A percentile compares a stretch with the other conserved stretches of the same genome.
Evolutionary conservation across 2,329 filamentous ascomycete genomes (phyloP).

Genomic region (Aspergillus puulaauensis): DNA sequence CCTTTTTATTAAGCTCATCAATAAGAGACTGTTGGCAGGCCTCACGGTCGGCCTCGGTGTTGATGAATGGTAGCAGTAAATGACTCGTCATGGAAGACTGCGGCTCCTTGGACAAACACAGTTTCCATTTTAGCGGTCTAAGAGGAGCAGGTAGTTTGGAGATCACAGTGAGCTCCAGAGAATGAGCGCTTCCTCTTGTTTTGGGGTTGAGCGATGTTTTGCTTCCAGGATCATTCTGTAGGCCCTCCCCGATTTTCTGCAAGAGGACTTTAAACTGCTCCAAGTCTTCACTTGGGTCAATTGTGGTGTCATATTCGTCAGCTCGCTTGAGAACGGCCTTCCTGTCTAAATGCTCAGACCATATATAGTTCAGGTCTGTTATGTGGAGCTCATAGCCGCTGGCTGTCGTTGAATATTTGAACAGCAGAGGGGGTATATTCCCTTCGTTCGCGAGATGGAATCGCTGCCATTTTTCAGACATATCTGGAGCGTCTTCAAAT

Average conservation of each 20-base stretch:
- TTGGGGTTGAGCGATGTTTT: constrained; percentile 30
- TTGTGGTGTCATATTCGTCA: constrained; percentile 51
- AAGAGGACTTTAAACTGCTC: constrained; percentile 58
- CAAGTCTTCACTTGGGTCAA: constrained; percentile 59
- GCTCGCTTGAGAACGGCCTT: constrained; percentile 51
- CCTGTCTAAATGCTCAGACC: constrained; percentile 52
- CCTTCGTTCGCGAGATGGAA: constrained; percentile 27
- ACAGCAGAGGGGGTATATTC: constrained; percentile 38
- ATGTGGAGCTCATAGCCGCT: constrained; percentile 53
- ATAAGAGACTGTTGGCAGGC: constrained; percentile 51
- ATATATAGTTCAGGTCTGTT: constrained; percentile 60
- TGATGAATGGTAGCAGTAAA: constrained; percentile 55
- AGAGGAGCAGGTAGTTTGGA: constrained; percentile 55
- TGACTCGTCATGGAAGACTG: constrained; percentile 46
- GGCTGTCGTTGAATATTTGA: constrained; percentile 33
- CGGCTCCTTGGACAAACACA: constrained; percentile 45
- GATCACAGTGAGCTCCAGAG: constrained; percentile 48
- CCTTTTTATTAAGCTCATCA: constrained; percentile 55
- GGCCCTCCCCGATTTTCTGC: constrained; percentile 53
- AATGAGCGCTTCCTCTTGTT: constrained; percentile 26
- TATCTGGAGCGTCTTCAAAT: constrained; percentile 12
- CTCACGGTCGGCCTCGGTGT: constrained; percentile 48
- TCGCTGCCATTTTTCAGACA: constrained; percentile 38
- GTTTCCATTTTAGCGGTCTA: constrained; percentile 52
- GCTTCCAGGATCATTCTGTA: constrained; percentile 37